Conservation (phyloP, 352 stramenopile species). For the Plasmopara halstedii region DNA sequence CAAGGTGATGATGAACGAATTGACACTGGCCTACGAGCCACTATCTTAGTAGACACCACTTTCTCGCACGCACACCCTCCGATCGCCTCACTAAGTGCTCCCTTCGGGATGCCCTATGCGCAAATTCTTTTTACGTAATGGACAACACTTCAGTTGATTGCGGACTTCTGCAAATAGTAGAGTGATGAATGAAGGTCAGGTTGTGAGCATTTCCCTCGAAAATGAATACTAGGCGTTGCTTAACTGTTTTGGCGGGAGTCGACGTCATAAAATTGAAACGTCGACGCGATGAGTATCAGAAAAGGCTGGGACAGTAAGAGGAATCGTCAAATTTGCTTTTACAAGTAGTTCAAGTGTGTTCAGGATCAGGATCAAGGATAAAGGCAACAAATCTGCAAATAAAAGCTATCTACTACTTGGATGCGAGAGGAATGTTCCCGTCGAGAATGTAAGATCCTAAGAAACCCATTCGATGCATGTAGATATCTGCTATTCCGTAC, state of each 20-base stretch:
- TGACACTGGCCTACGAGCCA: not conserved
- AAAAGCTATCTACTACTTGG: no score
- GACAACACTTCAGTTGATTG: not conserved
- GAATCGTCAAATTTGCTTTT: no score
- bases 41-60: conserved; percentile 1
- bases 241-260: conserved; percentile 6
- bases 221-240: conserved; percentile 6
- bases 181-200: conserved; percentile 14
- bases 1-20: not conserved
- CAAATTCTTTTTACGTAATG: not conserved
- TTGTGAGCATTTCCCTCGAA: conserved; percentile 2
- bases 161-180: conserved; percentile 16
- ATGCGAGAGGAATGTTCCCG: no score
- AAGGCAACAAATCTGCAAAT: not conserved
- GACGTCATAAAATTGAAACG: conserved; percentile 10
- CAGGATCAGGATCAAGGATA: not conserved
- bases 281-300: conserved; percentile 1
- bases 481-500: no score
- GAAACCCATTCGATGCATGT: no score
- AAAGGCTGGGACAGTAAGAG: not conserved
- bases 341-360: no score
- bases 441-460: no score
- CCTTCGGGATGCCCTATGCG: not conserved
- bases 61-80: not conserved
- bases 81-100: conserved; percentile 1